Conservation (phyloP, 2,329 filamentous ascomycete species). For the Ascochyta lentis region DNA sequence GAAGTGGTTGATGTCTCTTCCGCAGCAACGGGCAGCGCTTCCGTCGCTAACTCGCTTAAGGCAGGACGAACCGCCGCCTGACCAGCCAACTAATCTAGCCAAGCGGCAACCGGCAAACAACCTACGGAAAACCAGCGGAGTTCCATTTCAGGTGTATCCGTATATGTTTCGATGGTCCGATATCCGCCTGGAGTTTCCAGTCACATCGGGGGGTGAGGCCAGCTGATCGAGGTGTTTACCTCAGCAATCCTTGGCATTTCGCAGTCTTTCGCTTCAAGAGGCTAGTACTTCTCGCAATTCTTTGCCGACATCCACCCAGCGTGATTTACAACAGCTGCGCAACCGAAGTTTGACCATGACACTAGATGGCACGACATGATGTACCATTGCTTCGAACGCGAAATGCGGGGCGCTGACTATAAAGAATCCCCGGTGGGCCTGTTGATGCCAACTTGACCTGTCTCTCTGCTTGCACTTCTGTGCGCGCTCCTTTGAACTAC, state of each 20-base stretch:
- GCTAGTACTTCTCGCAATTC: constrained; percentile 1
- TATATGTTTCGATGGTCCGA: background rate
- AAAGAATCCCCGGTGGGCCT: background rate
- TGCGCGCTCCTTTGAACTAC: background rate
- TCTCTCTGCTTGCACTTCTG: background rate
- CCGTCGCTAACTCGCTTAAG: background rate
- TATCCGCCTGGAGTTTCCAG: background rate
- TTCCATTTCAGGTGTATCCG: background rate
- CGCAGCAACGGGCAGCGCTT: background rate
- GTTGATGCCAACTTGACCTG: background rate
- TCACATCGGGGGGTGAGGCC: background rate
- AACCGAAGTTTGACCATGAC: constrained; percentile 1
- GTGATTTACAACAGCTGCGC: background rate
- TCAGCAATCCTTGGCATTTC: constrained; percentile 2
- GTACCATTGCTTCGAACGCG: background rate
- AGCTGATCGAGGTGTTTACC: background rate
- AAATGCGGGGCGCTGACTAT: background rate
- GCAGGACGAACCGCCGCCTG: background rate
- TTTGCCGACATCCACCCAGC: background rate
- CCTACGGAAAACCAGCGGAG: constrained; percentile 2
- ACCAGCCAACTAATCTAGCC: background rate
- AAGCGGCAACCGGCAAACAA: background rate
- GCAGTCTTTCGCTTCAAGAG: constrained; percentile 2
- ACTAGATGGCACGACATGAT: background rate
- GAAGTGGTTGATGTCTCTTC: background rate